Base-by-base conservation (phyloP, 192 early-diverging fungal genomes). In the Coemansia pectinata region DNA sequence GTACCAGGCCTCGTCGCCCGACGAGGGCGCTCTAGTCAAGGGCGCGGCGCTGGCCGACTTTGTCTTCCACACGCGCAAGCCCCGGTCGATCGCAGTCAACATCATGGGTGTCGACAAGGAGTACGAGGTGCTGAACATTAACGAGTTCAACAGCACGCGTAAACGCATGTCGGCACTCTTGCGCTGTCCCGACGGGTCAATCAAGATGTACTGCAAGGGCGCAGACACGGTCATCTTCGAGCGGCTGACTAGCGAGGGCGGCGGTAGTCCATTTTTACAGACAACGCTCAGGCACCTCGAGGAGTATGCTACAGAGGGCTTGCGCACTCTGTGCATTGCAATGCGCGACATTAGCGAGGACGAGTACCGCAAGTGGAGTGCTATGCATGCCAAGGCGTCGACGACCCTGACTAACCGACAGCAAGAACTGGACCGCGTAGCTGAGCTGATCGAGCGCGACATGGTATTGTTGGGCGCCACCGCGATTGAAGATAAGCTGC, bases 401-500 rank as follows among this genome's bases (percentile, higher is more conserved):
- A 72, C 87, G 17, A 84, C 88, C 14, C 86, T 97, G 34, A 88
- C 87, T 41, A 88, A 92, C 67, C 91, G 97, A 47, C 95, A 97
- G 29, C 84, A 86, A 27, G 88, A 88, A 59, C 86, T 95, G 42
- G 96, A 96, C 33, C 86, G 75, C 23, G 89, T 87, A 74, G 93
- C 0, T 90, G 91, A 64, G 93, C 93, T 53, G 70, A 81, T 97
- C 27, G 97, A 99, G 78, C 84, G 77, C 38, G 84, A 88, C 1
- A 68, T 99, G 64, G 85, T 87, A 67, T 74, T 99, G 50, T 81
- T 97, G 53, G 97, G 97, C 61, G 95, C 93, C 19, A 99, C 97
- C 0, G 97, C 97, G 9, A 98, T 99, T 59, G 97, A 99, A 83
- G 97, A 99, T 74, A 90, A 92, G 82, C 89, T 99, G n/a, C 97